Base-by-base conservation (phyloP, 2,329 filamentous ascomycete species). In the Aspergillus persii region DNA sequence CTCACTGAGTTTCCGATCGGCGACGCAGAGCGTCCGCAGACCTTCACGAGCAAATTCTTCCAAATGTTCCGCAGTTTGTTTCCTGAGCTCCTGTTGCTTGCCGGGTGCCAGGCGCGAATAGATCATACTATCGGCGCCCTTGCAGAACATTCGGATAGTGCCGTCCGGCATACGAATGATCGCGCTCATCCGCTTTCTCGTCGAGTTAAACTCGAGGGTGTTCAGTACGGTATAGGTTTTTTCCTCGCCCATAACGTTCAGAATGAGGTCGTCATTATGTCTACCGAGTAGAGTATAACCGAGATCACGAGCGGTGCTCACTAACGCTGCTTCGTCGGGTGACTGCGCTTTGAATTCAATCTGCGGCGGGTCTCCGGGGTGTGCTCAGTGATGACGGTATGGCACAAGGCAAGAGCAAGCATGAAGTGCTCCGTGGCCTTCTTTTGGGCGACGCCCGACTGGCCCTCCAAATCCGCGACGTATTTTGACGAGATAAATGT, bases 331-430 rank as follows among this genome's bases (percentile, higher is more conserved):
- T 77, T 99, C 95, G 70, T 99, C 95, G 0, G 95, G 95, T 46
- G 93, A 98, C 72, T 99, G 95, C 0, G 95, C 95, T 78, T 96
- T 98, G 83, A 97, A 99, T 30, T 93, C 85, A 69, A 99, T 95
- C 74, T 84, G 90, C 0, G 95, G 94, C 31, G 89, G 89, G 67
- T 98, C 91, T n/a, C 93, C 94, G 0, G 93, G 1, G 88, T 87
- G 63, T 88, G 88, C 74, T 99, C 95, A 0, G 94, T 90, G 62
- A 99, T 94, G 61, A 99, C 95, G 0, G 92, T 96, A 73, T 99
- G 95, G 70, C 95, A 99, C n/a, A 99, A 84, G 18, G 95, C 92
- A 59, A 99, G 82, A 8, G 90, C 91, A 55, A 98, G 83, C 94
- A 99, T 98, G 72, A 99, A 99, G 64, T 90, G 87, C 66, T 93